phyloP scores from a whole-genome alignment of 192 early-diverging fungal genomes.

The Linnemannia zychae region DNA sequence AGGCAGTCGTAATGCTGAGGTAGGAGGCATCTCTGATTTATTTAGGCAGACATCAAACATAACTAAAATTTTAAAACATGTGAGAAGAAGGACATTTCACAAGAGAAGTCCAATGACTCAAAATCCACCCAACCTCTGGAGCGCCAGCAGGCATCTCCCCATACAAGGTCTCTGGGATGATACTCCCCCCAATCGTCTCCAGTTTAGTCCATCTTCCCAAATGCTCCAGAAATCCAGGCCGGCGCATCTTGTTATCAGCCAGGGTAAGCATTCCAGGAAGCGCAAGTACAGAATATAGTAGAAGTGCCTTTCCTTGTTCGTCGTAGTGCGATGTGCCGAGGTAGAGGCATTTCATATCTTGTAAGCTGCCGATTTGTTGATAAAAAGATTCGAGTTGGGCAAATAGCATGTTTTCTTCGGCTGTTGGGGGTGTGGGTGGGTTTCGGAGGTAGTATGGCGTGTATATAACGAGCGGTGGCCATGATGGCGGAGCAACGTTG shows the following conservation, averaged over 20 bases:
- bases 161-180: not conserved
- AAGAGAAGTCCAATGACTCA: too few species aligned
- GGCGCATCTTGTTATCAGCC: not conserved
- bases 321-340: not conserved
- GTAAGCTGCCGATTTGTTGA: not conserved
- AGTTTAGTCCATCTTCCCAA: not conserved
- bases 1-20: too few species aligned
- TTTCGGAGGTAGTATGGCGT: not conserved
- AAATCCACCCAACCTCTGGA: not conserved
- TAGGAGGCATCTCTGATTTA: too few species aligned
- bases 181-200: not conserved
- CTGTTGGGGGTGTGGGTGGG: not conserved
- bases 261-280: not conserved
- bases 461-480: not conserved
- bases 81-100: too few species aligned
- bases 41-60: too few species aligned
- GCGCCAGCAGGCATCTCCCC: not conserved
- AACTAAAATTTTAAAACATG: too few species aligned
- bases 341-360: not conserved
- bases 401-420: not conserved
- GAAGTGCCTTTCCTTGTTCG: not conserved
- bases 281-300: not conserved
- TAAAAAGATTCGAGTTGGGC: not conserved
- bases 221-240: not conserved
- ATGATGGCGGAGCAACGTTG: not conserved